Percentiles rank a stretch among this genome's conserved stretches.
phyloP scores from a whole-genome alignment of 495 filamentous ascomycete species.

The Lindgomyces ingoldianus region DNA sequence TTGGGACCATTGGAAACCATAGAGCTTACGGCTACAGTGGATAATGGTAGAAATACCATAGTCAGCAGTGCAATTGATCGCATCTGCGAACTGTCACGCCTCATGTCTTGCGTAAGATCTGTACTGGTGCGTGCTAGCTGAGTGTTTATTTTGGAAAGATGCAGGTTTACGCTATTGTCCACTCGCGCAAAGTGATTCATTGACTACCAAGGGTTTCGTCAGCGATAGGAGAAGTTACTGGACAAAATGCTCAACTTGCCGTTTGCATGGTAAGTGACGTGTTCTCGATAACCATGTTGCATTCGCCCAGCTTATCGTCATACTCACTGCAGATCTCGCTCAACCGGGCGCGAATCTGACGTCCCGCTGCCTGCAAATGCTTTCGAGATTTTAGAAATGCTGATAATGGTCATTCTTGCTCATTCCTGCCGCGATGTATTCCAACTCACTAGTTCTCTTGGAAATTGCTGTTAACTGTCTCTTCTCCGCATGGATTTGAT shows the following conservation, averaged over 20 bases:
- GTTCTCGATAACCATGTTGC: background rate
- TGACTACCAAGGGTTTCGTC: background rate
- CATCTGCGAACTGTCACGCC: background rate
- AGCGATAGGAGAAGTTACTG: background rate
- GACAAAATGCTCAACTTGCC: background rate
- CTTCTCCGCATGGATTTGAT: background rate
- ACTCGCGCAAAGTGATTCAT: background rate
- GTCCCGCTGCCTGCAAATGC: background rate
- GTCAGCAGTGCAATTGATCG: background rate
- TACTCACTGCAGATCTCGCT: background rate
- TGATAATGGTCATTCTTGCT: background rate
- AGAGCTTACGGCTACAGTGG: background rate
- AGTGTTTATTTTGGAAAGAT: background rate
- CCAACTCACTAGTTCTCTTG: background rate
- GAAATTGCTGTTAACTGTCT: background rate
- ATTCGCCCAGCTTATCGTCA: background rate
- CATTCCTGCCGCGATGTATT: background rate
- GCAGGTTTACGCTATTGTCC: background rate
- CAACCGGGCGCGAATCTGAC: background rate
- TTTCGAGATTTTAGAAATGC: background rate
- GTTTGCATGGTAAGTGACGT: background rate
- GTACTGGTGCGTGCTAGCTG: background rate
- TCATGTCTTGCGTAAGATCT: background rate
- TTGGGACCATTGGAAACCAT: background rate
- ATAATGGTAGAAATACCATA: background rate